Conservation (phyloP, 345 rosid genomes). For the Populus alba region DNA sequence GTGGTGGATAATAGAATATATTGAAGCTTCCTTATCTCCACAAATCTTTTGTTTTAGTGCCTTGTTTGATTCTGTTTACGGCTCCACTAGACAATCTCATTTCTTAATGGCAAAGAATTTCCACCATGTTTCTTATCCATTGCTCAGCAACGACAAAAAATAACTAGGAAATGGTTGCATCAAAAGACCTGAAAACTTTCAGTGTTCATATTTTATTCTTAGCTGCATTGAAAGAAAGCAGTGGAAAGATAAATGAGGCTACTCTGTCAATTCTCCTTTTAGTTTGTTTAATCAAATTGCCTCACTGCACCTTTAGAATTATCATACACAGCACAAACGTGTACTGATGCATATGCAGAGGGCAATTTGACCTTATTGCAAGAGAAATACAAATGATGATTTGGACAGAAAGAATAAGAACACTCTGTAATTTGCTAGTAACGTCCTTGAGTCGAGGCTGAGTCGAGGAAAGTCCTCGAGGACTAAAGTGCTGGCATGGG, state of each 20-base stretch:
- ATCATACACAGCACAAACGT: no score
- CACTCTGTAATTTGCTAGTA: neutral
- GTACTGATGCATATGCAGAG: no score
- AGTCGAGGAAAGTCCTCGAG: neutral
- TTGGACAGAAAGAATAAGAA: neutral
- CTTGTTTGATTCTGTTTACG: slow-evolving; percentile 16
- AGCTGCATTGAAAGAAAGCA: neutral
- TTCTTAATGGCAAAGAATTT: slow-evolving; percentile 9
- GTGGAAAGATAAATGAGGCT: neutral
- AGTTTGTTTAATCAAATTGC: neutral
- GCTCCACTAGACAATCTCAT: slow-evolving; percentile 16
- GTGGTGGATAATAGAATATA: slow-evolving; percentile 21
- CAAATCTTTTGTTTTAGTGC: slow-evolving; percentile 20
- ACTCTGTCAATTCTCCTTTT: neutral
- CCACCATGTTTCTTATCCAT: slow-evolving; percentile 10
- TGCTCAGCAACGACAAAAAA: neutral
- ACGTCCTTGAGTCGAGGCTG: neutral
- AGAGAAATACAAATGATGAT: neutral
- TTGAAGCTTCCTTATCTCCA: slow-evolving; percentile 21
- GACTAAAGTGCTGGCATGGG: slow-evolving; percentile 27
- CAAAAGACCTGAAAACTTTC: neutral
- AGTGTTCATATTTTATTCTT: neutral
- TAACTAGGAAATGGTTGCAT: neutral
- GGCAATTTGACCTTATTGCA: no score
- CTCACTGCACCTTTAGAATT: no score